phyloP scores from a whole-genome alignment of 2,329 filamentous ascomycete species.

The Pseudocercospora pini-densiflorae region DNA sequence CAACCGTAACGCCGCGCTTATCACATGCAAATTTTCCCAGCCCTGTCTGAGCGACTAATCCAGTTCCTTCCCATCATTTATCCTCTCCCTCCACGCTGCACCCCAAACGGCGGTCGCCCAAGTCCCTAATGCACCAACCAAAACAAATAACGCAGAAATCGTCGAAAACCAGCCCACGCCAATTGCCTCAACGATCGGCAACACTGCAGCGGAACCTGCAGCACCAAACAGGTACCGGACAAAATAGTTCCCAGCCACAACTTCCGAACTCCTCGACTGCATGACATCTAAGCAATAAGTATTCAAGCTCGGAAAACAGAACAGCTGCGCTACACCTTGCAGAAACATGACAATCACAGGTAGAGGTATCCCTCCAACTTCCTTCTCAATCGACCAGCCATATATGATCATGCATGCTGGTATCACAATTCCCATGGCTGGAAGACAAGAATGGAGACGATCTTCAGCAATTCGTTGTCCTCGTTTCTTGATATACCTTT shows the following conservation, averaged over 20 bases:
- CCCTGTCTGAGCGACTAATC: conserved; percentile 14
- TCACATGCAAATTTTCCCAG: neutral
- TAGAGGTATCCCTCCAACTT: conserved; percentile 60
- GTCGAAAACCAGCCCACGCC: conserved; percentile 84
- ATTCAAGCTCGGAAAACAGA: conserved; percentile 76
- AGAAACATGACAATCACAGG: conserved; percentile 76
- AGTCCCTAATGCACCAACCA: conserved; percentile 48
- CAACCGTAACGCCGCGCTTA: conserved; percentile 11
- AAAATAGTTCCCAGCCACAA: conserved; percentile 77
- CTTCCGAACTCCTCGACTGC: conserved; percentile 71
- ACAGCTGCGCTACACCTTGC: conserved; percentile 74
- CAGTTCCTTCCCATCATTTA: conserved; percentile 26
- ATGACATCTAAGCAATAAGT: conserved; percentile 85
- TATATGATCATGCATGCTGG: conserved; percentile 70
- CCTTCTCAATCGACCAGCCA: conserved; percentile 65
- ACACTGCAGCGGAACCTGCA: conserved; percentile 69
- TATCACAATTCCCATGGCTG: conserved; percentile 61
- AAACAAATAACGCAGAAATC: conserved; percentile 64
- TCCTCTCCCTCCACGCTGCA: conserved; percentile 30
- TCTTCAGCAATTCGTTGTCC: conserved; percentile 67
- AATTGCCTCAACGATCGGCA: conserved; percentile 74
- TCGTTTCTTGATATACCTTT: conserved; percentile 65
- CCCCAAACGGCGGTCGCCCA: conserved; percentile 48
- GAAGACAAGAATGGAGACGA: conserved; percentile 63
- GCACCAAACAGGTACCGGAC: conserved; percentile 77